Conservation (phyloP, 768 basidiomycete species). For the Boletus vermiculosoides region DNA sequence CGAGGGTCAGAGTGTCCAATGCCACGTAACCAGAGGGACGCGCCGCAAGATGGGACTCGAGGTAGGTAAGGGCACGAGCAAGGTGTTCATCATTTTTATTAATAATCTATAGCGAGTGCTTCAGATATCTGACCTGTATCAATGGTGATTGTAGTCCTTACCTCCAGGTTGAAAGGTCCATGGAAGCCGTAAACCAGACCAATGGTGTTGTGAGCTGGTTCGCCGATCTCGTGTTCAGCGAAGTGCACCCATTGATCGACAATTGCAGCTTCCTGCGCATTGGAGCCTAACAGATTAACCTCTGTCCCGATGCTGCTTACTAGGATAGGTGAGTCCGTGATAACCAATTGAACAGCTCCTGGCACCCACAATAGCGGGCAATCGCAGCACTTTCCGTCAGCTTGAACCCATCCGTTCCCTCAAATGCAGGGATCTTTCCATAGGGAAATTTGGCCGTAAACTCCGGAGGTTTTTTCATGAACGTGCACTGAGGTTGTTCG, state of each 20-base stretch:
- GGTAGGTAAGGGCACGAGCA: constrained; percentile 1
- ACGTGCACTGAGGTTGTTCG: constrained; percentile 13
- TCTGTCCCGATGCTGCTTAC: constrained; percentile 16
- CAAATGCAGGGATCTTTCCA: constrained; percentile 25
- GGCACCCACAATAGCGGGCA: constrained; percentile 21
- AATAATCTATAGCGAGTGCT: neutral
- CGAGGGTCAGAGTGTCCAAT: constrained; percentile 12
- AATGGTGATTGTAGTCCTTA: neutral
- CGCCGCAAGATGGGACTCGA: constrained; percentile 17
- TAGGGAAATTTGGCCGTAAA: constrained; percentile 19
- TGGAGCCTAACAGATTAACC: constrained; percentile 11
- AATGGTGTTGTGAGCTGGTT: neutral
- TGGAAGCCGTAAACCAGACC: constrained; percentile 3
- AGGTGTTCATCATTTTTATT: constrained; percentile 2
- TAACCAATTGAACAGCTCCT: neutral
- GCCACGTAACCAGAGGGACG: constrained; percentile 14
- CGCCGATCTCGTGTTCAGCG: constrained; percentile 14
- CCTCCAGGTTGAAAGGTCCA: constrained; percentile 9
- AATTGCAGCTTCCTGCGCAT: constrained; percentile 8
- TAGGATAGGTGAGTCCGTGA: neutral
- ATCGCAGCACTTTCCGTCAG: constrained; percentile 22
- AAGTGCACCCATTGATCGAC: constrained; percentile 17
- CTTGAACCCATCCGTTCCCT: constrained; percentile 19
- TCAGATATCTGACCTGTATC: neutral
- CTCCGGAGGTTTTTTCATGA: constrained; percentile 10